Evolutionary conservation across 108 stramenopile genomes (phyloP), one percentile per base, ranked within the genome.

Genomic region (Cyclotella cryptica): DNA sequence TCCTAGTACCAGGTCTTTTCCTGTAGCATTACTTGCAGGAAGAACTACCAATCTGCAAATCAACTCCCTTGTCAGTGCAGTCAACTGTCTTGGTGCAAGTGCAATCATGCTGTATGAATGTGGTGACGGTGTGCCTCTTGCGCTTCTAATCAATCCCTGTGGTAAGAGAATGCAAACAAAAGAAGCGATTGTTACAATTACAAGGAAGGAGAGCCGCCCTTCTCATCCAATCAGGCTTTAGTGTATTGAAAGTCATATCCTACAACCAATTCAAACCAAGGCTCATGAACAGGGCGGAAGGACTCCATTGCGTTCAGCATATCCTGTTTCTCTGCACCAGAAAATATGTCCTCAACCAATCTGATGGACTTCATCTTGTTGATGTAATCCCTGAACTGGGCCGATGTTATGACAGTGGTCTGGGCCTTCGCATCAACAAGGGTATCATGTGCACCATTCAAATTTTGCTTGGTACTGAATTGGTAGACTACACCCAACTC

Each of bases 281-380:
- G 55, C 55, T 57, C 55, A 26, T 57, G 55, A 24, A 57, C 55
- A 57, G 22, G 22, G 11, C 55, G n/a, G 3, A 57, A 21, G 1
- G 55, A 12, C 44, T 66, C 65, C 10, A 66, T 11, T 4, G 43
- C 45, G 44, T 66, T 66, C 19, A 45, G 1, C 65, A 66, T 66
- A 8, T 66, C 65, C 18, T 21, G n/a, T 21, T 1, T n/a, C 45
- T 66, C 44, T 46, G 43, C 6, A 18, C 10, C 10, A 28, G 65
- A 46, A 39, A 66, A 45, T 46, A 66, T 66, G 9, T 66, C 65
- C 10, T 21, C 44, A 7, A 45, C 43, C n/a, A 44, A 4, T 2
- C 41, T n/a, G 8, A 66, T 66, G 2, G 43, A 66, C 61, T 62
- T 40, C 40, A 26, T 41, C 61, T 40, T 62, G 35, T 62, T 35